Conservation (phyloP, 140 eudicot species). For the Anethum foeniculum region DNA sequence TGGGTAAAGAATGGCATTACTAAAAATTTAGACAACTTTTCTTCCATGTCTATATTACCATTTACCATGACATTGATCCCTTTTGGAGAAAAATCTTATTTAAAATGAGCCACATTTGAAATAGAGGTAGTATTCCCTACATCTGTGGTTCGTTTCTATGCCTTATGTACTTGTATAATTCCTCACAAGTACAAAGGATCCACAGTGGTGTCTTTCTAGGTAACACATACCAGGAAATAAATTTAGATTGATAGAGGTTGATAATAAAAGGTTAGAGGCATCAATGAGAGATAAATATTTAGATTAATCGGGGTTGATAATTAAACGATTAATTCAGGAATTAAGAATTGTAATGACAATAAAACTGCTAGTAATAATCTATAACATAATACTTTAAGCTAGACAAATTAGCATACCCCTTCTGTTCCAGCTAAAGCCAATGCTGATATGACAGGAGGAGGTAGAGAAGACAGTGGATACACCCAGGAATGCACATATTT, state of each 20-base stretch:
- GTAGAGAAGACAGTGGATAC: slow-evolving; percentile 73
- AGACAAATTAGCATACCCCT: slow-evolving; percentile 31
- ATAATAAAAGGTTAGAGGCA: neutral
- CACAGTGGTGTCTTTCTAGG: neutral
- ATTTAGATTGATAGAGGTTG: neutral
- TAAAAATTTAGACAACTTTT: neutral
- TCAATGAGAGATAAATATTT: no score
- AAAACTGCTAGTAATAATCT: neutral
- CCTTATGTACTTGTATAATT: neutral
- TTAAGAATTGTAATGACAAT: neutral
- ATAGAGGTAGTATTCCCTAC: neutral
- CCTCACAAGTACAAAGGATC: neutral
- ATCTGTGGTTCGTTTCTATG: neutral
- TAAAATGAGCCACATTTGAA: neutral
- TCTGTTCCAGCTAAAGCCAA: slow-evolving; percentile 44
- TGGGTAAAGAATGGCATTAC: neutral
- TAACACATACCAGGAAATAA: neutral
- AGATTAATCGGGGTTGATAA: neutral
- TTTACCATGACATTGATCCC: neutral
- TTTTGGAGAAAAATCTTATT: neutral
- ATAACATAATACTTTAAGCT: neutral
- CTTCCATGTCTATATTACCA: neutral
- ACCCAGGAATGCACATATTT: slow-evolving; percentile 59
- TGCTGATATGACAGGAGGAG: slow-evolving; percentile 67
- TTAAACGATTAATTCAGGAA: neutral